Evolutionary conservation across 805 yeast species (phyloP), one percentile per base, ranked within the genome.

Genomic region (Lipomyces starkeyi): DNA sequence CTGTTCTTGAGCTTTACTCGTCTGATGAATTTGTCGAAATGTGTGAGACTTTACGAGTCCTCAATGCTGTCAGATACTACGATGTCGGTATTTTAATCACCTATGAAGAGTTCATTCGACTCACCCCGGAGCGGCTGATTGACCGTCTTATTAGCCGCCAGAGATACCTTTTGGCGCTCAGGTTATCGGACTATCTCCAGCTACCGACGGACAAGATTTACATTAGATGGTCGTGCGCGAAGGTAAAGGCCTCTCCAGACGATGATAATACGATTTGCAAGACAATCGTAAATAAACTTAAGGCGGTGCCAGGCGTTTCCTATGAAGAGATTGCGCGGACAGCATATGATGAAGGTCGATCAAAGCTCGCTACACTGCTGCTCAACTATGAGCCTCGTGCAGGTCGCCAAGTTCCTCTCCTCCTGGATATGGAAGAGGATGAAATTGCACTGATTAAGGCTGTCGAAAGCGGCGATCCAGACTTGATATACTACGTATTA

Each of bases 291-390:
- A 78, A 81, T 8, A 85, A 85, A 64, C 79, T 91, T 17, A 73
- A 73, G 11, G 70, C 76, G 1, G 75, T 79, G 13, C 75, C 78
- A 9, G 82, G 83, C 2, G 83, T 88, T 22, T 82, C 93, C 0
- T 88, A 86, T 68, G 84, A 85, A 5, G 80, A 83, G 34, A 85
- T 92, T 34, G 87, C 91, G 0, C 80, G 82, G 8, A 82, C 85
- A 20, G 95, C 97, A 0, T 85, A 84, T 73, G 88, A 89, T 73
- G 98, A 94, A 77, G 98, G 98, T 0, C 82, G 98, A 34, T 76
- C 84, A 11, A 81, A 83, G 29, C 78, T 95, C 27, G 89, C 97
- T 49, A 86, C 88, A 63, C 80, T 84, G 57, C 77, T 95, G n/a
- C 82, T 91, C 13, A 84, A 87, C 60, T 78, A 87, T 67, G 98